These are phyloP conservation scores for Phytophthora boehmeriae DNA, from an alignment of 352 stramenopile species.

Conservation along the genomic window DNA sequence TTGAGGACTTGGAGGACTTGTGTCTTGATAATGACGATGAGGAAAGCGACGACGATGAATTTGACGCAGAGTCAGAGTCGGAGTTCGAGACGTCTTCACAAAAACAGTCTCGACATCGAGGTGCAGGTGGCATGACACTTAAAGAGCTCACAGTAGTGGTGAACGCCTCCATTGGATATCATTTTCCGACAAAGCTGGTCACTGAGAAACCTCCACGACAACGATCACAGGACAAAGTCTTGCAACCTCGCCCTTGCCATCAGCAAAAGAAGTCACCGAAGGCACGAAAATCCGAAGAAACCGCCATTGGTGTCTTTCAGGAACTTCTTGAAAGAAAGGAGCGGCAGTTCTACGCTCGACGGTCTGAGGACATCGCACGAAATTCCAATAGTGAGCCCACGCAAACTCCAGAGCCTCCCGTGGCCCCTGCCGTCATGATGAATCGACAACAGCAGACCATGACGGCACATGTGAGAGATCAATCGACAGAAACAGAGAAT, in stretches of 20 bases:
- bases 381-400: not conserved
- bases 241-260: not conserved
- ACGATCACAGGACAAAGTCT: not conserved
- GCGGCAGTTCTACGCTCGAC: slow-evolving; percentile 24
- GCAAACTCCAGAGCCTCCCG: not conserved
- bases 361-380: not conserved
- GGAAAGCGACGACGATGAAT: slow-evolving; percentile 12
- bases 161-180: slow-evolving; percentile 61
- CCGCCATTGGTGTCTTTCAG: slow-evolving; percentile 21
- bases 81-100: slow-evolving; percentile 5
- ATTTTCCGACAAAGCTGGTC: slow-evolving; percentile 18
- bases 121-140: slow-evolving; percentile 35
- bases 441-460: slow-evolving; percentile 26
- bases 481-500: slow-evolving; percentile 24
- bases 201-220: not conserved
- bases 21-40: slow-evolving; percentile 35
- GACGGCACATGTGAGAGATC: slow-evolving; percentile 17
- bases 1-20: slow-evolving; percentile 56
- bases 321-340: slow-evolving; percentile 35
- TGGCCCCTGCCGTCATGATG: not conserved
- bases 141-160: slow-evolving; percentile 61
- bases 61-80: slow-evolving; percentile 14
- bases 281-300: slow-evolving; percentile 4
- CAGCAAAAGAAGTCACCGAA: not conserved
- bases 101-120: slow-evolving; percentile 1